phyloP scores from a whole-genome alignment of 306 rosid species.

The Cajanus cajan region DNA sequence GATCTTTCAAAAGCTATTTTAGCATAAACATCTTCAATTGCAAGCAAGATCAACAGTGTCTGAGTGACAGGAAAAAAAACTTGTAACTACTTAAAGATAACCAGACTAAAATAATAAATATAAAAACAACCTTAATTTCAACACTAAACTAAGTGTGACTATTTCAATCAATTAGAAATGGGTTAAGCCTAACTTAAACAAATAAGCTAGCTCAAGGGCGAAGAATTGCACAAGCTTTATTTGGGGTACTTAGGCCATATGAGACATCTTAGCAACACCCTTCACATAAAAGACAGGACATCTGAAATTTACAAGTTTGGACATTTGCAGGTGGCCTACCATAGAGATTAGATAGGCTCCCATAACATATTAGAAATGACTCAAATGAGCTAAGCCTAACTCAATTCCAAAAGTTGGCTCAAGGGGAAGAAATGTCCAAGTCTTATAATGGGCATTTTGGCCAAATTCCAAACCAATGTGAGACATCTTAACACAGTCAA shows the following conservation, averaged over 20 bases:
- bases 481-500: not conserved
- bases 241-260: not conserved
- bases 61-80: not conserved
- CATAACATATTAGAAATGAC: not conserved
- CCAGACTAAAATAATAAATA: slow-evolving; percentile 17
- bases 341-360: not conserved
- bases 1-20: slow-evolving; percentile 15
- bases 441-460: not conserved
- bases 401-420: not conserved
- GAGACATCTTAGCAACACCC: not conserved
- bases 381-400: not conserved
- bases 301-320: not conserved
- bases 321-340: not conserved
- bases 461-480: not conserved
- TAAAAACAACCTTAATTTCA: slow-evolving; percentile 17
- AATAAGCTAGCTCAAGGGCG: not conserved
- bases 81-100: not conserved
- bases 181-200: too few species aligned
- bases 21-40: not conserved
- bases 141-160: slow-evolving; percentile 9
- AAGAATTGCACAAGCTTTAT: not conserved
- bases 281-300: not conserved
- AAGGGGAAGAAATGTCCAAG: not conserved
- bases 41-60: not conserved
- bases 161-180: not conserved